Base-by-base conservation (phyloP, 225 moss, liverwort and hornwort species). In the Pseudoscleropodium purum region DNA sequence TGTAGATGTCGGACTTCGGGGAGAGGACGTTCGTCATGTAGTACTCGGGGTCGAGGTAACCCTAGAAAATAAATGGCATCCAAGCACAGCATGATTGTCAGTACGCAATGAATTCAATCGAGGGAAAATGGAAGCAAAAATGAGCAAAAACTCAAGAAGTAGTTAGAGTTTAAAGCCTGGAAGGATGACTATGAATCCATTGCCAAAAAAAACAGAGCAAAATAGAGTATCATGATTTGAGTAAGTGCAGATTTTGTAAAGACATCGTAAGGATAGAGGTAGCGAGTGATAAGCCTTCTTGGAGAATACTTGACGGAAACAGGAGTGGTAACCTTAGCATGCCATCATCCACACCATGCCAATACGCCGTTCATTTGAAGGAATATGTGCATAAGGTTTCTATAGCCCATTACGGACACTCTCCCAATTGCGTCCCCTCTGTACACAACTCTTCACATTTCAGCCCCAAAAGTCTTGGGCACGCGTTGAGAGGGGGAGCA, bases 11-110 rank as follows among this genome's bases (percentile, higher is more conserved):
- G 81, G 96, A 96, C 89, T 97, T 98, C 18, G 93, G 92, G 13
- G 98, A 94, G 13, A 97, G 90, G 23, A 92, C 89, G 72, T 89
- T 91, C 25, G 97, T 96, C 95, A 91, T 94, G 91, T 95, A 97
- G 80, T 98, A 98, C 88, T 98, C 97, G 0, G 98, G 98, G 87
- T 98, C 98, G 21, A 98, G 86, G 81, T 98, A 98, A 19, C 98
- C 98, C 98, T 98, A 3, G 31, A 61, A 61, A 81, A 41, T 2
- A 95, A 39, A 62, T 16, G 30, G 37, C 49, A 73, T 33, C 45
- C 31, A 86, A 51, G 51, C 86, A 30, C 54, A 78, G 17, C 37
- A 72, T 20, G 61, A 61, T 60, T 31, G 82, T 83, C 88, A 87
- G 26, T 5, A 56, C 17, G 18, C 34, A 61, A 41, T 13, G 7